phyloP scores from a whole-genome alignment of 805 yeast species.

The Candida khao-thaluensis region DNA sequence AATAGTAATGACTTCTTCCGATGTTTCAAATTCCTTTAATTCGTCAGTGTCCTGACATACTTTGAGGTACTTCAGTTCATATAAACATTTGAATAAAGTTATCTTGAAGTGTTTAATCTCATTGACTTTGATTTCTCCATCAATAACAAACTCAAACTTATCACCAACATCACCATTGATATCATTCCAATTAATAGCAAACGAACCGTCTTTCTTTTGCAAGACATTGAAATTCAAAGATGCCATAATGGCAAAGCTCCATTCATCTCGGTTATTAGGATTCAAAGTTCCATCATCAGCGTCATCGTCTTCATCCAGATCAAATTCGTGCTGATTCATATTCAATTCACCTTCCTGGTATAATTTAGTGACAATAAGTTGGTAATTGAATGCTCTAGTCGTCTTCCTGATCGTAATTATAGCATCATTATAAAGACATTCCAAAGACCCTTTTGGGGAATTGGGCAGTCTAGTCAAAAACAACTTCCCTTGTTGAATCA shows the following conservation, averaged over 20 bases:
- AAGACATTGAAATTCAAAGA: slow-evolving; percentile 55
- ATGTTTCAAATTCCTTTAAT: slow-evolving; percentile 55
- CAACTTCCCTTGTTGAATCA: slow-evolving; percentile 77
- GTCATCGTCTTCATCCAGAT: slow-evolving; percentile 34
- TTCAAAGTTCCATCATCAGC: slow-evolving; percentile 22
- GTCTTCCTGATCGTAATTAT: slow-evolving; percentile 69
- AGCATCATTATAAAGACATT: slow-evolving; percentile 80
- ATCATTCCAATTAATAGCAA: slow-evolving; percentile 77
- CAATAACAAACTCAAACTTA: slow-evolving; percentile 74
- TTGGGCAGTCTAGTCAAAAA: slow-evolving; percentile 68
- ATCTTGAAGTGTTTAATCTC: slow-evolving; percentile 62
- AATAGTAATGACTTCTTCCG: slow-evolving; percentile 23
- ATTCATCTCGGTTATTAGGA: slow-evolving; percentile 53
- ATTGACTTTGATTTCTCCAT: slow-evolving; percentile 52
- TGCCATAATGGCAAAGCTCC: slow-evolving; percentile 66
- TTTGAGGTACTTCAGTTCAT: slow-evolving; percentile 57
- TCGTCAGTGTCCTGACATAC: slow-evolving; percentile 21
- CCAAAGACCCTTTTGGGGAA: slow-evolving; percentile 85
- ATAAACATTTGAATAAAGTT: slow-evolving; percentile 65
- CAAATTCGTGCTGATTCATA: slow-evolving; percentile 37
- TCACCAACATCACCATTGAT: slow-evolving; percentile 85
- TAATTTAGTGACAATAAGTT: slow-evolving; percentile 67
- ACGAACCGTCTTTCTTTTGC: slow-evolving; percentile 46
- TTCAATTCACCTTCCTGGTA: slow-evolving; percentile 67
- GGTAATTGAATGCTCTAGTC: slow-evolving; percentile 63